Percentiles rank a stretch among this genome's conserved stretches.
phyloP scores from a whole-genome alignment of 176 grass and related monocot species.

The Rhynchospora pubera region DNA sequence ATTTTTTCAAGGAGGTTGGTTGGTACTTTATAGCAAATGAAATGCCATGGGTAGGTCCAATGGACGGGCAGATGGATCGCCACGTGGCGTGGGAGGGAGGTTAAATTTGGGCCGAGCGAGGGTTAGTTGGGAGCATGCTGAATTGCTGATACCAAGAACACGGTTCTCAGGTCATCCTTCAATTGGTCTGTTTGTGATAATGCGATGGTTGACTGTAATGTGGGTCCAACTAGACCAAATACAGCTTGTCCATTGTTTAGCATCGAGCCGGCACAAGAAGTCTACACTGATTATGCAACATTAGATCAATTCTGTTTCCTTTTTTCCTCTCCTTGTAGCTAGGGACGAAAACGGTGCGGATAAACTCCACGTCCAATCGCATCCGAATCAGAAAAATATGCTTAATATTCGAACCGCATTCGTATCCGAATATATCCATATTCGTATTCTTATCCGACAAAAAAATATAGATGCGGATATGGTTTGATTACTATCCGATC shows the following conservation, averaged over 20 bases:
- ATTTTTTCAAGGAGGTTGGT: not conserved
- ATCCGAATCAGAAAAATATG: too few species aligned
- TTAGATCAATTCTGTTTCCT: not conserved
- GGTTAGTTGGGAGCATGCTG: constrained; percentile 11
- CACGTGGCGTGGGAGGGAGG: not conserved
- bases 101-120: not conserved
- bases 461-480: too few species aligned
- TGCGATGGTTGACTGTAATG: not conserved
- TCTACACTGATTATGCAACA: not conserved
- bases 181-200: not conserved
- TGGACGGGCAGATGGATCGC: constrained; percentile 12
- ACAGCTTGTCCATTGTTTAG: not conserved
- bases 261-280: too few species aligned
- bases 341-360: too few species aligned
- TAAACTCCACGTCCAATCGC: too few species aligned
- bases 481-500: too few species aligned
- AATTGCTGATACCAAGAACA: not conserved
- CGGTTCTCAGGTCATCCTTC: not conserved
- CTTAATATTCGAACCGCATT: too few species aligned
- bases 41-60: constrained; percentile 3
- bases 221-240: not conserved
- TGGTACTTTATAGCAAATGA: not conserved
- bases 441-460: too few species aligned
- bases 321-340: not conserved
- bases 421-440: too few species aligned